These are phyloP conservation scores for Bryum argenteum DNA, from an alignment of 225 moss, liverwort and hornwort species.

Conservation along the genomic window DNA sequence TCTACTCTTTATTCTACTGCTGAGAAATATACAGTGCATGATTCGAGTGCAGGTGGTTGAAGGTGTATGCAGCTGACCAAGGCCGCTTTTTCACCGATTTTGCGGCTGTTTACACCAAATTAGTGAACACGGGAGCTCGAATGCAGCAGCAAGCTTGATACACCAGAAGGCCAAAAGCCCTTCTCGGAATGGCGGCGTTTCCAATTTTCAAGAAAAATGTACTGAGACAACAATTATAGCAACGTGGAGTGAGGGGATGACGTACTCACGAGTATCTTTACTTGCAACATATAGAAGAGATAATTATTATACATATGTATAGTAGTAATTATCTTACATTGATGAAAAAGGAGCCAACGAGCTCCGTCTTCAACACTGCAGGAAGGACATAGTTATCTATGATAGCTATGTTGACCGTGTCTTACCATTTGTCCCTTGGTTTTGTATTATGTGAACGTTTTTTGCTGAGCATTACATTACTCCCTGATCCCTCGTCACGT, in stretches of 20 bases:
- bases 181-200: background rate
- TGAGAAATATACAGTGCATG: background rate
- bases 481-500: too few relatives aligned
- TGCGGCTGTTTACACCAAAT: conserved; percentile 61
- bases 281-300: conserved; percentile 1
- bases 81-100: conserved; percentile 84
- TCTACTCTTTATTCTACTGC: conserved; percentile 6
- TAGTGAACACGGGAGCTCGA: conserved; percentile 69
- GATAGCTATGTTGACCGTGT: conserved; percentile 14
- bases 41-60: conserved; percentile 72
- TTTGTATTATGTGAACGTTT: background rate
- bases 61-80: conserved; percentile 74
- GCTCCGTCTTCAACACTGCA: conserved; percentile 11
- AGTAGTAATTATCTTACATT: too few relatives aligned
- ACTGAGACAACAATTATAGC: background rate
- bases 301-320: background rate
- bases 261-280: conserved; percentile 17
- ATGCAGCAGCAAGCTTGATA: too few relatives aligned
- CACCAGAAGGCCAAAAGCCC: too few relatives aligned
- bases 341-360: conserved; percentile 29
- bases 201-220: conserved; percentile 1
- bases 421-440: conserved; percentile 12
- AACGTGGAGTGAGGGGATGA: background rate
- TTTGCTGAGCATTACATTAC: too few relatives aligned
- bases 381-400: background rate